A percentile compares a stretch with the other conserved stretches of the same genome.
Evolutionary conservation across 2,329 filamentous ascomycete genomes (phyloP).

Genomic region (Fragosphaeria purpurea): DNA sequence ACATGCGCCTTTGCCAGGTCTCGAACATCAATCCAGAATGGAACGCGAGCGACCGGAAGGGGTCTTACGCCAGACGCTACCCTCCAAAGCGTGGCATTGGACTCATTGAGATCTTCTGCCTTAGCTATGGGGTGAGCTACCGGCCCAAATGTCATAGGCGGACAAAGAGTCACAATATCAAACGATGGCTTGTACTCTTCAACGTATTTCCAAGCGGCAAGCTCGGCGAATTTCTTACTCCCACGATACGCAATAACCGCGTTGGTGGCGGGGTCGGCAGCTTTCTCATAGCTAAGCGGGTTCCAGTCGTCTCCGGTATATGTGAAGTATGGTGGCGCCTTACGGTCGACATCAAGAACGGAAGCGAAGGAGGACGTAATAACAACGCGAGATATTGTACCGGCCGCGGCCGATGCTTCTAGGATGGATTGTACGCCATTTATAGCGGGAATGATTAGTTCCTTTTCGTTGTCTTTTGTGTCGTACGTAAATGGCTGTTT

Average conservation of each 20-base stretch:
- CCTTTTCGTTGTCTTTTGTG: slow-evolving; percentile 32
- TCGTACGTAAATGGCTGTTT: slow-evolving; percentile 27
- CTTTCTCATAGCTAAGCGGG: slow-evolving; percentile 37
- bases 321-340: slow-evolving; percentile 12
- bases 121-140: slow-evolving; percentile 3
- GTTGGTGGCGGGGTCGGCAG: slow-evolving; percentile 25
- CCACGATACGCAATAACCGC: slow-evolving; percentile 37
- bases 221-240: slow-evolving; percentile 45
- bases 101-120: slow-evolving; percentile 8
- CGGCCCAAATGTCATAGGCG: slow-evolving; percentile 11
- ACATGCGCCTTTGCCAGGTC: slow-evolving; percentile 6
- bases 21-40: slow-evolving; percentile 8
- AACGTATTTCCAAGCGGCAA: slow-evolving; percentile 44
- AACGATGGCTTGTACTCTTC: slow-evolving; percentile 30
- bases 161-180: slow-evolving; percentile 28
- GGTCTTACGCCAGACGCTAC: slow-evolving; percentile 12
- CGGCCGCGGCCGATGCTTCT: slow-evolving; percentile 21
- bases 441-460: slow-evolving; percentile 34
- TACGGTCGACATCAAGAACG: slow-evolving; percentile 15
- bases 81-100: slow-evolving; percentile 10
- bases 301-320: slow-evolving; percentile 45
- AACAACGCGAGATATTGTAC: slow-evolving; percentile 16
- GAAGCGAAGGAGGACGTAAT: slow-evolving; percentile 16
- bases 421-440: slow-evolving; percentile 34
- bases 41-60: slow-evolving; percentile 7